Evolutionary conservation across 129 eudicot species (phyloP).

Genomic region (Escallonia rubra): DNA sequence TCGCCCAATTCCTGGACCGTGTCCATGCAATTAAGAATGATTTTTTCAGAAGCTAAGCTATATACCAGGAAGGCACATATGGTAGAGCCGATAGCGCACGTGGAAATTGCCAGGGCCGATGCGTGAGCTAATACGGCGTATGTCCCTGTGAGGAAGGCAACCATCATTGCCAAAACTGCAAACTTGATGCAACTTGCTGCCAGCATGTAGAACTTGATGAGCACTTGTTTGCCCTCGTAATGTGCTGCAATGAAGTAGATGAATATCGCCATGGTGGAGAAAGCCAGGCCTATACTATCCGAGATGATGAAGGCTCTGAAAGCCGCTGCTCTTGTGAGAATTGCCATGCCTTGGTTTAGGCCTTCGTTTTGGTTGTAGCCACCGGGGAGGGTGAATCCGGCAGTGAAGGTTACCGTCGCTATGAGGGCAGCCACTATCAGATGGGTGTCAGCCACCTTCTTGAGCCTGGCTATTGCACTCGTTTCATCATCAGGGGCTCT

Average conservation of each 20-base stretch:
- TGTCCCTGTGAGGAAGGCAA: not conserved
- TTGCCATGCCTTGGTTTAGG: not conserved
- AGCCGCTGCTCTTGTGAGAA: not conserved
- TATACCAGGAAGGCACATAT: not conserved
- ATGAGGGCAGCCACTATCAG: slow-evolving; percentile 1
- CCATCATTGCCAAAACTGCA: not conserved
- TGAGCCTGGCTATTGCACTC: not conserved
- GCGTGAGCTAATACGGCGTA: not conserved
- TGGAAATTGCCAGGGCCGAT: not conserved
- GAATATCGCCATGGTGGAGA: not conserved
- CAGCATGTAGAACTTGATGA: not conserved
- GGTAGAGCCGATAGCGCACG: not conserved
- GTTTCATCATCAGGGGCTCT: not conserved
- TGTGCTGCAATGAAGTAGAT: not conserved
- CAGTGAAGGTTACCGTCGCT: not conserved
- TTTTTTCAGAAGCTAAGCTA: no score
- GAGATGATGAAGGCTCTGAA: not conserved
- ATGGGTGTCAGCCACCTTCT: not conserved
- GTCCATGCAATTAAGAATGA: no score
- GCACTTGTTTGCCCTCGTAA: not conserved
- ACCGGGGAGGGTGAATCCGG: not conserved
- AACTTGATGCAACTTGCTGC: not conserved
- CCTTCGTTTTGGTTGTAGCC: not conserved
- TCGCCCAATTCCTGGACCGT: no score
- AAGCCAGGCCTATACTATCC: not conserved